phyloP scores from a whole-genome alignment of 176 grass and related monocot genomes.

The Lolium rigidum region DNA sequence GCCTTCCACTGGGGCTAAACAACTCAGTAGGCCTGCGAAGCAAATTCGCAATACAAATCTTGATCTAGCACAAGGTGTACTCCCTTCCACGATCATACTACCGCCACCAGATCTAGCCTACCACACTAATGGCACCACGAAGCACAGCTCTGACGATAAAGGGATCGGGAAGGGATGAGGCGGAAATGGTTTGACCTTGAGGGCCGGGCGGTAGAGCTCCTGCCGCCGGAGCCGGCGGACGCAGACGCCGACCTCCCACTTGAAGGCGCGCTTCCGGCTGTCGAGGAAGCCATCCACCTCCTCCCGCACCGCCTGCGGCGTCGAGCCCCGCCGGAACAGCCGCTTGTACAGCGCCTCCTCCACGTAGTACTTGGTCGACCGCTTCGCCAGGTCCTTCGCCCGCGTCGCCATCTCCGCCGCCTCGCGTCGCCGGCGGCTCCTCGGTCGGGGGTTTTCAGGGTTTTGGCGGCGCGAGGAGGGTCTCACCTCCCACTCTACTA shows the following conservation, averaged over 20 bases:
- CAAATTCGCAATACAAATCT: not conserved
- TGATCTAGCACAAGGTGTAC: not conserved
- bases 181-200: constrained; percentile 56
- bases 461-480: constrained; percentile 44
- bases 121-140: not conserved
- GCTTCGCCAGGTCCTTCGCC: constrained; percentile 71
- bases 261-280: constrained; percentile 87
- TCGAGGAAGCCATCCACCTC: constrained; percentile 87
- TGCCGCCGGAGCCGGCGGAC: constrained; percentile 72
- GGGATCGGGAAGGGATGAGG: constrained; percentile 5
- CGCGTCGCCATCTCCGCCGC: constrained; percentile 57
- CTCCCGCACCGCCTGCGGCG: constrained; percentile 68
- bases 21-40: not conserved
- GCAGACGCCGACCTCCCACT: constrained; percentile 95
- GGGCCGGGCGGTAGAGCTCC: constrained; percentile 64
- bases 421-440: constrained; percentile 36
- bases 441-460: constrained; percentile 38
- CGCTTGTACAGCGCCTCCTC: constrained; percentile 78
- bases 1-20: not conserved
- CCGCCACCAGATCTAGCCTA: constrained; percentile 35
- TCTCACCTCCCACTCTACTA: constrained; percentile 27
- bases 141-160: not conserved
- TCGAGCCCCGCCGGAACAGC: constrained; percentile 72
- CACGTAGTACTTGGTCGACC: constrained; percentile 82
- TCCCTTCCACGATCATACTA: not conserved